Conservation (phyloP, 163 green algal species). For the Volvox carteri region DNA sequence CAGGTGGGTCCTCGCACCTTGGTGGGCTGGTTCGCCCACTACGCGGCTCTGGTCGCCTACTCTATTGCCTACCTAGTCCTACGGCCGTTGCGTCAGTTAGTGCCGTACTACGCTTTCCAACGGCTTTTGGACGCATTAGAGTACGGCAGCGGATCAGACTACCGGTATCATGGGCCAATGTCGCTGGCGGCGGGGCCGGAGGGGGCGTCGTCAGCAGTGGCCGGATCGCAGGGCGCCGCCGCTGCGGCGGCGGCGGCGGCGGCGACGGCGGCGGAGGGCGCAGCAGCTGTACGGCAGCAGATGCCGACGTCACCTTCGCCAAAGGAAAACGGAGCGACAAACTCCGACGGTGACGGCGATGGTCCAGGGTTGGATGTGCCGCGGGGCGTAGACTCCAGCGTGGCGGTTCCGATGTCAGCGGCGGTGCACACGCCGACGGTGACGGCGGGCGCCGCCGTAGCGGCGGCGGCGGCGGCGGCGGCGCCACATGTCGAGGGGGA, state of each 20-base stretch:
- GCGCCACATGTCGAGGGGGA: neutral
- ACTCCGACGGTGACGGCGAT: no score
- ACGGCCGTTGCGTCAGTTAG: constrained; percentile 58
- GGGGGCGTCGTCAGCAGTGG: no score
- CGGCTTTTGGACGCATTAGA: constrained; percentile 69
- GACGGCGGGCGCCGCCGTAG: neutral
- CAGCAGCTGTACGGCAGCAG: no score
- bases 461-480: neutral
- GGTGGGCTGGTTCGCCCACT: constrained; percentile 81
- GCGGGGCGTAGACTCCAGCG: no score
- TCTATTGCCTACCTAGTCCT: constrained; percentile 66
- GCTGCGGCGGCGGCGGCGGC: neutral
- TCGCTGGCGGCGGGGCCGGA: neutral
- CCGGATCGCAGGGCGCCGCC: no score
- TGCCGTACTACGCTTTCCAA: constrained; percentile 40
- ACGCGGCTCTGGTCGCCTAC: constrained; percentile 70
- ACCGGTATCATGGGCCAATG: constrained; percentile 28
- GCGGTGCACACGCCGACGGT: neutral
- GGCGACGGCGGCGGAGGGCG: neutral
- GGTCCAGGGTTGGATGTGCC: no score
- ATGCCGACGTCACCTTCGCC: no score
- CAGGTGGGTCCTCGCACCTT: constrained; percentile 74
- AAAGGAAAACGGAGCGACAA: no score
- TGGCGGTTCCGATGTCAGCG: neutral
- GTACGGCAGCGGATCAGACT: constrained; percentile 68